phyloP scores from a whole-genome alignment of 129 eudicot genomes.

The Deinandra increscens region DNA sequence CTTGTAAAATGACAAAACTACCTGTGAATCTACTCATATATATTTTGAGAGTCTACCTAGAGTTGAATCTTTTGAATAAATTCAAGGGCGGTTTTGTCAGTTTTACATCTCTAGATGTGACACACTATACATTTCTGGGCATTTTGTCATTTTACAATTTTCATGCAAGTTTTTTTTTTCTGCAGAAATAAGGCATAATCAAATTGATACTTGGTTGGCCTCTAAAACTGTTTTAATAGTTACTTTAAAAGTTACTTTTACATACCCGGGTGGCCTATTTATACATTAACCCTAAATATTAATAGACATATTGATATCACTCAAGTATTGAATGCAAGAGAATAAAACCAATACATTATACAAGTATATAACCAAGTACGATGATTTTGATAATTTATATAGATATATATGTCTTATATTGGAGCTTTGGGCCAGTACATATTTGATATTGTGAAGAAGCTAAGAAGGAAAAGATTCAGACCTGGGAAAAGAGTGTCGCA shows the following conservation, averaged over 20 bases:
- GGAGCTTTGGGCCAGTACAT: not conserved
- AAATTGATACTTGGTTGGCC: not conserved
- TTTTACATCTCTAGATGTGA: not conserved
- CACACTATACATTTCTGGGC: not conserved
- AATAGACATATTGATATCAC: not conserved
- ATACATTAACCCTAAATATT: not conserved
- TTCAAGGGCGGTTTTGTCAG: not conserved
- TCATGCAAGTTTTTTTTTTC: not conserved
- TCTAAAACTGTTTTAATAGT: not conserved
- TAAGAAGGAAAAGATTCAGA: slow-evolving; percentile 18
- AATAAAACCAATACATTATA: not conserved
- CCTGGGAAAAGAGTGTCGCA: slow-evolving; percentile 96
- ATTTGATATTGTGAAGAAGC: not conserved
- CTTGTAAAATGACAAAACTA: not conserved
- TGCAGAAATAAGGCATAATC: not conserved
- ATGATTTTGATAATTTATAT: not conserved
- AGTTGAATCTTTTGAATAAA: not conserved
- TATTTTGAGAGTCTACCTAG: not conserved
- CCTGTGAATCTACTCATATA: not conserved
- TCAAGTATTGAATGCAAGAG: slow-evolving; percentile 7
- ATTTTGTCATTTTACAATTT: not conserved
- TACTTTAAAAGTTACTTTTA: not conserved
- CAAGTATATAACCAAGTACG: not conserved
- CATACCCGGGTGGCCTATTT: not conserved
- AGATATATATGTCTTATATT: slow-evolving; percentile 3